Evolutionary conservation across 306 rosid genomes (phyloP).

Genomic region (Quercus parvula): DNA sequence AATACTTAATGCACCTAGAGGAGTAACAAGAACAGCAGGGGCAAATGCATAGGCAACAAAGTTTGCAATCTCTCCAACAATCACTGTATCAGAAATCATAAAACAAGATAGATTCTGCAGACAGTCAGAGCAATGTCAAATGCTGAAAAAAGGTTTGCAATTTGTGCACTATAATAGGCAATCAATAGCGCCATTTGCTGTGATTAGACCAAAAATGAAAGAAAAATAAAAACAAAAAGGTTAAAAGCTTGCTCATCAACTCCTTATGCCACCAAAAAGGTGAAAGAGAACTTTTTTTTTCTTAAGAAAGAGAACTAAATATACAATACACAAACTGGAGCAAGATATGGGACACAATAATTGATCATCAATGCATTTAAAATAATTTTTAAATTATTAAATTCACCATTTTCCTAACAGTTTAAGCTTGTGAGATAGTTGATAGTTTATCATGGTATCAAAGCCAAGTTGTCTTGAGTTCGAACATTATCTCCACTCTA

Average conservation of each 20-base stretch:
- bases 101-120: slow-evolving; percentile 38
- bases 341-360: background rate
- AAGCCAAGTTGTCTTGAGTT: too few relatives aligned
- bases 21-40: slow-evolving; percentile 88
- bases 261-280: background rate
- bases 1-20: slow-evolving; percentile 91
- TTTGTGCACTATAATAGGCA: background rate
- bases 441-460: too few relatives aligned
- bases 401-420: too few relatives aligned
- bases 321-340: background rate
- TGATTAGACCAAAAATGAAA: background rate
- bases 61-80: slow-evolving; percentile 83
- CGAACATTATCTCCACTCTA: too few relatives aligned
- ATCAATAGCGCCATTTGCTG: background rate
- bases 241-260: slow-evolving; percentile 1
- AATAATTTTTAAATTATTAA: too few relatives aligned
- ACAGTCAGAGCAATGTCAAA: slow-evolving; percentile 34
- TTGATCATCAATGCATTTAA: background rate
- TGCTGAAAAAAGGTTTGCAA: slow-evolving; percentile 5
- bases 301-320: too few relatives aligned
- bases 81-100: slow-evolving; percentile 62
- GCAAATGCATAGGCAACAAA: slow-evolving; percentile 89
- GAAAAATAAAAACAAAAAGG: background rate
- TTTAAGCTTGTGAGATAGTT: too few relatives aligned
- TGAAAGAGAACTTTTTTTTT: background rate